Base-by-base conservation (phyloP, 495 filamentous ascomycete genomes). In the Niebla homalea region DNA sequence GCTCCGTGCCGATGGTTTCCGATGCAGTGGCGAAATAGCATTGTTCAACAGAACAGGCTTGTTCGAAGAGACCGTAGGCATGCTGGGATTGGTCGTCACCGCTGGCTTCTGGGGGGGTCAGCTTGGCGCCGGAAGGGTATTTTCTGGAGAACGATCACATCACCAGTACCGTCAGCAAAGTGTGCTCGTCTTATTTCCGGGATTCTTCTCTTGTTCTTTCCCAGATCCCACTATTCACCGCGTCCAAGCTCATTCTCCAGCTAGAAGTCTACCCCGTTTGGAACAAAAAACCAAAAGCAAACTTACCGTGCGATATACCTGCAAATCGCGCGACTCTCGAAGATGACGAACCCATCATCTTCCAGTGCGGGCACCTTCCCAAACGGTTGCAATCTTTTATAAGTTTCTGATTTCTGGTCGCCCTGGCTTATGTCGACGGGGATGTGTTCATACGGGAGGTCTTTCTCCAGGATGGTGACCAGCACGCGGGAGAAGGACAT, bases 131-230 rank as follows among this genome's bases (percentile, higher is more conserved):
- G 21, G 39, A 29, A 43, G 39, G 32, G 54, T 46, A 54, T 25
- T 36, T 50, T 39, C 16, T 49, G n/a, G n/a, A n/a, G n/a, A n/a
- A n/a, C n/a, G n/a, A 61, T 16, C 36, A 60, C 62, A 3, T 60
- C 60, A 42, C 62, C 58, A 45, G 62, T 60, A 7, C 62, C 62
- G 7, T 62, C 37, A 14, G 53, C 55, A 15, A 60, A 60, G 10
- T 61, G 42, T 45, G n/a, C n/a, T n/a, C n/a, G n/a, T n/a, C n/a
- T n/a, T n/a, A n/a, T n/a, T n/a, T n/a, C n/a, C n/a, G n/a, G n/a
- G n/a, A n/a, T n/a, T n/a, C n/a, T n/a, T n/a, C n/a, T n/a, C n/a
- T n/a, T n/a, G n/a, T n/a, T n/a, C n/a, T n/a, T n/a, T n/a, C n/a
- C n/a, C n/a, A n/a, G n/a, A n/a, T n/a, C n/a, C n/a, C n/a, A n/a